Base-by-base conservation (phyloP, 1,284 basidiomycete genomes). In the Coniophora puteana region DNA sequence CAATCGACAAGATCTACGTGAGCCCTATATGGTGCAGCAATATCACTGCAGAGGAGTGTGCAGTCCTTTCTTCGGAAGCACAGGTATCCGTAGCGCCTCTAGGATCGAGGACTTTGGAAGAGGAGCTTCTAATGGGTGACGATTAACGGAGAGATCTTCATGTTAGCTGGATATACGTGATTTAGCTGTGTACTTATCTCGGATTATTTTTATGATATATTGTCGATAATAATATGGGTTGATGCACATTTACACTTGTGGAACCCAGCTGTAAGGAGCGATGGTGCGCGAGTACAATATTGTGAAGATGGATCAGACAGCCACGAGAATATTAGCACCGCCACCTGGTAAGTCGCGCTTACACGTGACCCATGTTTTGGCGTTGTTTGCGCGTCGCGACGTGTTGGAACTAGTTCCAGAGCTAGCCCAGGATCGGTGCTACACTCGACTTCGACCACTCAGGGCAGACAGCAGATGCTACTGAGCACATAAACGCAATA, bases 41-140 rank as follows among this genome's bases (percentile, higher is more conserved):
- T 17, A 10, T 64, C 11, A 38, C 38, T 4, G 32, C 4, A 6
- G 48, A 57, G 4, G 47, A 58, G 34, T 10, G 55, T 26, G 46
- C 36, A 20, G 23, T 41, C 25, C 33, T 63, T 24, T 46, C 46
- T 22, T 40, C 43, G 31, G 55, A 59, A 28, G 40, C 46, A 8
- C 24, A 41, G 4, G 38, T 63, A n/a, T 60, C 39, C 27, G 41
- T 58, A 27, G 62, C 61, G 3, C 60, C 62, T 31, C 29, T 52
- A 7, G 65, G 65, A 8, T 41, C 64, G 16, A 64, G 60, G 32
- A 59, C 69, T 25, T 44, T 54, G 2, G 67, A 67, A 47, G 72
- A 68, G 40, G 51, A 43, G 28, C 36, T 72, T 41, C 40, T 64
- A 46, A 46, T 46, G 51, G 47, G 49, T 36, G 41, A 59, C 7